Evolutionary conservation across 176 grass and related monocot genomes (phyloP), one percentile per base, ranked within the genome.

Genomic region (Aegilops longissima): DNA sequence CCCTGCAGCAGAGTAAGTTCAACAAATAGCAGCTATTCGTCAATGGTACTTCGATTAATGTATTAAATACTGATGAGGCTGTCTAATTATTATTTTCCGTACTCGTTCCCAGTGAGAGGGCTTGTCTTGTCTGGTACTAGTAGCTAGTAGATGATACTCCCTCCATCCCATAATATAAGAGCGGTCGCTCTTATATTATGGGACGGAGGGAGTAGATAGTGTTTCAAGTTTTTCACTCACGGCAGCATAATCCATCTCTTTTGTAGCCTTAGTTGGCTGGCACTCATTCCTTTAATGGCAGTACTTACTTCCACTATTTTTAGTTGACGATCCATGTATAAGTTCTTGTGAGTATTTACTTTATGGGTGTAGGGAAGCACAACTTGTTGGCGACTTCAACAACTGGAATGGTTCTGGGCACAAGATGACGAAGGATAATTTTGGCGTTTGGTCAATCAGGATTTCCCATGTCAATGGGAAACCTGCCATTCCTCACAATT

Each of bases 301-400:
- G 9, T 34, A 65, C 10, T 8, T 56, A 66, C 0, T 38, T 58
- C 35, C 12, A 83, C 12, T 58, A 66, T 80, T 29, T 49, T 49
- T 63, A 13, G 7, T 73, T 25, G n/a, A n/a, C n/a, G 33, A 85
- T 80, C 14, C 8, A 38, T 84, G 42, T 8, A 91, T 68, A 40
- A 9, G 52, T 6, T 77, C 44, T 66, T 80, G 18, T 25, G 33
- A 40, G 18, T 33, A 66, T 90, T 76, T 21, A 56, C 47, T 52
- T 86, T 61, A 47, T 84, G 67, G 16, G 58, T 83, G 8, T 77
- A 98, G 97, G 89, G 94, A 98, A 87, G 97, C 97, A 59, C 88
- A 98, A 77, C 75, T 98, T 82, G 45, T 98, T 93, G 97, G 97
- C 9, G 97, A 98, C 29, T 98, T 98, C 77, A 98, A 98, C 29